Percentiles rank a stretch among this genome's conserved stretches.
These are phyloP conservation scores for Akanthomyces lecanii DNA, from an alignment of 2,329 filamentous ascomycete species.

Conservation along the genomic window DNA sequence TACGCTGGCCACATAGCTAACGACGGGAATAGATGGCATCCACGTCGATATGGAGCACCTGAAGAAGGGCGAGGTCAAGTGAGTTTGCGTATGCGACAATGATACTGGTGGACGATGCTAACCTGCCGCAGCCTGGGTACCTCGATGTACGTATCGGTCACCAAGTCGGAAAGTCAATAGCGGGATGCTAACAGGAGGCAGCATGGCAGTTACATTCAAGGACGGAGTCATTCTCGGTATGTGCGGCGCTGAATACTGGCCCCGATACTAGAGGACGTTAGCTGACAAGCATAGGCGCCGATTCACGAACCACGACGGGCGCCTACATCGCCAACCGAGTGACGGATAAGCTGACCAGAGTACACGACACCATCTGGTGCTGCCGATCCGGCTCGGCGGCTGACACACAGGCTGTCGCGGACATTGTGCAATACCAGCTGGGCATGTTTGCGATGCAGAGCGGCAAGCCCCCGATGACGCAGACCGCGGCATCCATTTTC, in stretches of 20 bases:
- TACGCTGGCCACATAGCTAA: constrained; percentile 22
- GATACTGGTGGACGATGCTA: constrained; percentile 24
- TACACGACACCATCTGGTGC: constrained; percentile 99
- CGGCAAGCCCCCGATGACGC: constrained; percentile 85
- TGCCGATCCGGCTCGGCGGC: constrained; percentile 96
- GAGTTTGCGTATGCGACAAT: constrained; percentile 36
- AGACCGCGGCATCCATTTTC: constrained; percentile 92
- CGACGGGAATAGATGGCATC: constrained; percentile 73
- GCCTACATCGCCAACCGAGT: constrained; percentile 99
- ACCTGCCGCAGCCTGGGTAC: constrained; percentile 72
- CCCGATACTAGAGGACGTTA: too few relatives aligned
- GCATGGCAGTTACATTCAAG: constrained; percentile 99
- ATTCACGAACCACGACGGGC: constrained; percentile 95
- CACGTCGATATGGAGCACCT: constrained; percentile 98
- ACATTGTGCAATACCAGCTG: constrained; percentile 96
- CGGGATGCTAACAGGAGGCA: constrained; percentile 38
- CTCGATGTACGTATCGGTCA: constrained; percentile 68
- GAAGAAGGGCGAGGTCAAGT: constrained; percentile 99
- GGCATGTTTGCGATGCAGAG: constrained; percentile 89
- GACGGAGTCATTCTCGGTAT: constrained; percentile 89
- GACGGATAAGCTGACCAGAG: constrained; percentile 97
- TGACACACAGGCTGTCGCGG: constrained; percentile 95
- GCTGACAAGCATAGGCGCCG: constrained; percentile 59
- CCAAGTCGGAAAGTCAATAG: constrained; percentile 14
- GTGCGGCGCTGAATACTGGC: constrained; percentile 22